Base-by-base conservation (phyloP, 2,329 filamentous ascomycete genomes). In the Venturiaceae sp. region DNA sequence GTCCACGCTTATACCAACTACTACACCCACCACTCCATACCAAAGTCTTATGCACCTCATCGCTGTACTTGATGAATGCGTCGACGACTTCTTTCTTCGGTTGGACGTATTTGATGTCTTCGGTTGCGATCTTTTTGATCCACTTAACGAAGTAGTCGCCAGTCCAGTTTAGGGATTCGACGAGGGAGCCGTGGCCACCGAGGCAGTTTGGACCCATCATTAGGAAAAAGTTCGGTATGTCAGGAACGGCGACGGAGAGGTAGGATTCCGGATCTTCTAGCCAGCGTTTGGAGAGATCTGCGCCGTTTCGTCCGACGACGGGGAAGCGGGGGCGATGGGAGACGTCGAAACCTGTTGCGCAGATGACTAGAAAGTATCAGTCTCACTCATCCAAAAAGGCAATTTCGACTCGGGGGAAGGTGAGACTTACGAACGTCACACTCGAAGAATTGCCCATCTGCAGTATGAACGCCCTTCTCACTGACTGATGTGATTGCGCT, bases 341-440 rank as follows among this genome's bases (percentile, higher is more conserved):
- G 14, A 75, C 72, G 57, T 77, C 73, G 63, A 77, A 77, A 21
- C 75, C 75, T 0, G 75, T 77, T 0, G 75, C 74, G 59, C 74
- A 76, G 16, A 76, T 64, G n/a, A 77, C 71, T n/a, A n/a, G n/a
- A n/a, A n/a, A n/a, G n/a, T 2, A 72, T 74, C n/a, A n/a, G n/a
- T n/a, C n/a, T n/a, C n/a, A n/a, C n/a, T n/a, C 14, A 11, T 28
- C 21, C 32, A 7, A 28, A 28, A 53, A 13, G 50, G 7, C 19
- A 53, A 28, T 7, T 53, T 28, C 14, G 23, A 53, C 14, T 82
- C 82, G 0, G 81, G 84, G 0, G 82, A 82, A 7, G 80, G 74
- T 23, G 85, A 70, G 13, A 85, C 74, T n/a, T n/a, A n/a, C n/a
- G n/a, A 9, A 50, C 57, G 57, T 62, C 61, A 46, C 59, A 26